Conservation (phyloP, 2,329 filamentous ascomycete genomes). For the Blumeria graminis region DNA sequence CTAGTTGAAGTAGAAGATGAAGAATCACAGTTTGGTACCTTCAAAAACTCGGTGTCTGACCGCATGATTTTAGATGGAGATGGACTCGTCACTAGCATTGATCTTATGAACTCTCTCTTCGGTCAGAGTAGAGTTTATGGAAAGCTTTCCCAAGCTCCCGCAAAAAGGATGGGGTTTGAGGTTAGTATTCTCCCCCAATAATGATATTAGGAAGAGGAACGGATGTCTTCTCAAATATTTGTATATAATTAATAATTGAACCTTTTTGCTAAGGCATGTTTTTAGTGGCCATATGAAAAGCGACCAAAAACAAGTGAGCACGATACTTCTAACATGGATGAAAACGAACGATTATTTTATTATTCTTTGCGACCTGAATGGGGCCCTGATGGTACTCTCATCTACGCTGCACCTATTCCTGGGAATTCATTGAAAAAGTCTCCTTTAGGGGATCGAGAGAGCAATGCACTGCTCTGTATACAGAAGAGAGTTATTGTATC, state of each 20-base stretch:
- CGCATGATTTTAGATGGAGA: constrained; percentile 20
- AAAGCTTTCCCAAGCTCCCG: constrained; percentile 27
- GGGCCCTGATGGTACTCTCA: constrained; percentile 47
- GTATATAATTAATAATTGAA: constrained; percentile 16
- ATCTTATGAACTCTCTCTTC: constrained; percentile 88
- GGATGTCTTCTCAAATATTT: constrained; percentile 14
- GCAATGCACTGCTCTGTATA: constrained; percentile 25
- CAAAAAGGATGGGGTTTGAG: constrained; percentile 54
- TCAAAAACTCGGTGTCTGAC: constrained; percentile 26
- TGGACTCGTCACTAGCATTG: constrained; percentile 70
- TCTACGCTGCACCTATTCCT: constrained; percentile 30
- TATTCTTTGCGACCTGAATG: constrained; percentile 56
- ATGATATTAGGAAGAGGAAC: constrained; percentile 6
- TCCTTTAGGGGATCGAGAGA: constrained; percentile 11
- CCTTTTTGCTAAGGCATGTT: constrained; percentile 21
- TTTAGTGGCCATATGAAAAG: constrained; percentile 71
- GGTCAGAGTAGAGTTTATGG: constrained; percentile 39
- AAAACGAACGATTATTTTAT: constrained; percentile 42
- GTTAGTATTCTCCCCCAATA: constrained; percentile 40
- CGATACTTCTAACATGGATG: constrained; percentile 34
- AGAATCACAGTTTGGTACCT: constrained; percentile 3
- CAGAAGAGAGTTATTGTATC: constrained; percentile 33
- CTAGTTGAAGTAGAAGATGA: constrained; percentile 16
- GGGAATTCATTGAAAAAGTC: constrained; percentile 14
- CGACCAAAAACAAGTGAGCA: constrained; percentile 42